A percentile compares a stretch with the other conserved stretches of the same genome.
phyloP scores from a whole-genome alignment of 2,329 filamentous ascomycete genomes.

The Blumeria graminis region DNA sequence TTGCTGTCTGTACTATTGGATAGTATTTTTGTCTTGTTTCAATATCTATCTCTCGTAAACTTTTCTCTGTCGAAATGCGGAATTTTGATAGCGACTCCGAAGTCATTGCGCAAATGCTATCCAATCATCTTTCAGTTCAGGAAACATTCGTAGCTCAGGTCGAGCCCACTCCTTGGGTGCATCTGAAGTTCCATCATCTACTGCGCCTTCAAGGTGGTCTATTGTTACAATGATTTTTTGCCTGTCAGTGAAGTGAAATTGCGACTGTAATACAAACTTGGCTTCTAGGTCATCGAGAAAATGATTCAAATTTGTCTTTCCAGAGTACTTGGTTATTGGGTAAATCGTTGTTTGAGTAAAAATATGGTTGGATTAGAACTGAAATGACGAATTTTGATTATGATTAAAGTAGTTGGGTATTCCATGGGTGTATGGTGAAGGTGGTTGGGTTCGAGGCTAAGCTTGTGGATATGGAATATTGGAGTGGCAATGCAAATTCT shows the following conservation, averaged over 20 bases:
- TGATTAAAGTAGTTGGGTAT: no score
- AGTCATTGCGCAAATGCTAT: not conserved
- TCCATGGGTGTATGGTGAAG: no score
- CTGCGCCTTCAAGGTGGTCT: not conserved
- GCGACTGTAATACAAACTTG: not conserved
- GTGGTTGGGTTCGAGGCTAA: no score
- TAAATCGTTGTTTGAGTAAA: not conserved
- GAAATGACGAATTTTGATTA: no score
- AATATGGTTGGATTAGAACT: no score
- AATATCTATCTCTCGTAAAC: not conserved
- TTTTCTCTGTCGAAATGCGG: not conserved
- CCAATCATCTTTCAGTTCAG: not conserved
- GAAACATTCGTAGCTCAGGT: not conserved
- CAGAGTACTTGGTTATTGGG: not conserved
- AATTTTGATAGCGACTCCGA: not conserved
- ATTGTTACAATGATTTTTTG: not conserved
- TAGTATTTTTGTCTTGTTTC: not conserved
- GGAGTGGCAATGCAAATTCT: no score
- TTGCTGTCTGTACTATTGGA: not conserved
- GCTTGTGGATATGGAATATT: no score
- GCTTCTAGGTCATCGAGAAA: not conserved
- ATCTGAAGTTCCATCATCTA: not conserved
- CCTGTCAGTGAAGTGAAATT: not conserved
- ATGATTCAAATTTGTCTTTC: not conserved
- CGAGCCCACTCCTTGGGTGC: conserved; percentile 1